Evolutionary conservation across 768 basidiomycete species (phyloP), one percentile per base, ranked within the genome.

Genomic region (Mycena haematopus): DNA sequence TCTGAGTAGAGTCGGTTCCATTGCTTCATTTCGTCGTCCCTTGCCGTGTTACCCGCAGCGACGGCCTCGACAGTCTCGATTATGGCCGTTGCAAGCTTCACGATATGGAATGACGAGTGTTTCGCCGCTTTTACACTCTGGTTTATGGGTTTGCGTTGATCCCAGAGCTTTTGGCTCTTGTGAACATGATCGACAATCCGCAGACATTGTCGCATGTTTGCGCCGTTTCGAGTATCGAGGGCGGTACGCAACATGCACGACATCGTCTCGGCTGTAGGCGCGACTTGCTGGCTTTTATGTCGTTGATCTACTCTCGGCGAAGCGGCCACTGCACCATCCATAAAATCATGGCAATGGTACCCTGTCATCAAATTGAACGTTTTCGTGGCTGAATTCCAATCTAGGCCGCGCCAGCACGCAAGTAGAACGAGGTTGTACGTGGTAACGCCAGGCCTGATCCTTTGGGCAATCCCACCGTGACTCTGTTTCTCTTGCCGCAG

Each of bases 281-380:
- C 57, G 47, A 87, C 63, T 62, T 78, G 81, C 62, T 79, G 76
- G 27, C 82, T 83, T 33, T 70, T 56, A n/a, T 76, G 73, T 38
- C 79, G 80, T 68, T 74, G 74, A 62, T 82, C 80, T 13, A 79
- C 68, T 59, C 72, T 75, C 10, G 83, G 85, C n/a, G 52, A 46
- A 44, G 60, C 38, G 15, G 68, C 62, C 3, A 78, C 75, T 6
- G 80, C 72, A 6, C 79, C 83, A 42, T 84, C 82, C 75, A 80
- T 79, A 62, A 87, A 86, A 52, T 84, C 84, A 57, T 82, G 79
- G 2, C 73, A 68, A 62, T 81, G 82, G 66, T 84, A 86, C 7
- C 91, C 91, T 4, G 89, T 89, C 86, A 93, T 89, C 66, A 91
- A 76, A 63, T 90, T 85, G 72, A 92, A 89, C 19, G 83, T 75